These are phyloP conservation scores for Phytophthora cryptogea DNA, from an alignment of 352 stramenopile species.

Conservation along the genomic window DNA sequence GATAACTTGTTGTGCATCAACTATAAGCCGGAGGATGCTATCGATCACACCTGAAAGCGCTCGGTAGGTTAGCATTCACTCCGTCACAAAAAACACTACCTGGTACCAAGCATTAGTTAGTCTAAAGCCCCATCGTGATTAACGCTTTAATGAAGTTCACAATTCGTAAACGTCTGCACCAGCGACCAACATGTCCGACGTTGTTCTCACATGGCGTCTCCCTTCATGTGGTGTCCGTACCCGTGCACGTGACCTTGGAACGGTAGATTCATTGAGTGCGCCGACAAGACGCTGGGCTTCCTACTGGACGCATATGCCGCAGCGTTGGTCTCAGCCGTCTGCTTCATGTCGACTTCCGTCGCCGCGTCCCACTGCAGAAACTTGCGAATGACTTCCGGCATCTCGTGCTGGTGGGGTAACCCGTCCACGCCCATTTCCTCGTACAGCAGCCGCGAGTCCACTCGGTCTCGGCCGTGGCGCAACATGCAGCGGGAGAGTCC, in stretches of 20 bases:
- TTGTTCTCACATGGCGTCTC: constrained; percentile 7
- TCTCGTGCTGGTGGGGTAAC: constrained; percentile 41
- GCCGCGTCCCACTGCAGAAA: constrained; percentile 66
- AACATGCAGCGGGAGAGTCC: constrained; percentile 67
- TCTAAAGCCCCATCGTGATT: no score
- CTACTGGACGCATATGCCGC: constrained; percentile 30
- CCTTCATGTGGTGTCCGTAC: constrained; percentile 13
- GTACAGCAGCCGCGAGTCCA: constrained; percentile 59
- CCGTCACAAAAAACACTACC: no score
- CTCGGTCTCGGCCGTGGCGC: constrained; percentile 51
- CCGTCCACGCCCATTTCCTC: constrained; percentile 55
- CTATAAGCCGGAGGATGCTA: no score
- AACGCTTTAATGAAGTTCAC: no score
- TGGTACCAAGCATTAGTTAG: no score
- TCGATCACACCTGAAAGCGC: no score
- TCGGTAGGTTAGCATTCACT: no score
- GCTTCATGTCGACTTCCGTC: constrained; percentile 64
- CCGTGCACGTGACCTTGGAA: constrained; percentile 33
- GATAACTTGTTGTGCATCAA: no score
- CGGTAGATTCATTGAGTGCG: constrained; percentile 73
- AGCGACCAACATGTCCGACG: not conserved
- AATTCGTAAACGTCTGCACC: no score
- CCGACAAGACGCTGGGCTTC: constrained; percentile 45
- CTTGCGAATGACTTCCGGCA: constrained; percentile 51
- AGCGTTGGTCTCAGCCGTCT: constrained; percentile 39